These are phyloP conservation scores for Cercospora canescens DNA, from an alignment of 2,329 filamentous ascomycete genomes.

Conservation along the genomic window DNA sequence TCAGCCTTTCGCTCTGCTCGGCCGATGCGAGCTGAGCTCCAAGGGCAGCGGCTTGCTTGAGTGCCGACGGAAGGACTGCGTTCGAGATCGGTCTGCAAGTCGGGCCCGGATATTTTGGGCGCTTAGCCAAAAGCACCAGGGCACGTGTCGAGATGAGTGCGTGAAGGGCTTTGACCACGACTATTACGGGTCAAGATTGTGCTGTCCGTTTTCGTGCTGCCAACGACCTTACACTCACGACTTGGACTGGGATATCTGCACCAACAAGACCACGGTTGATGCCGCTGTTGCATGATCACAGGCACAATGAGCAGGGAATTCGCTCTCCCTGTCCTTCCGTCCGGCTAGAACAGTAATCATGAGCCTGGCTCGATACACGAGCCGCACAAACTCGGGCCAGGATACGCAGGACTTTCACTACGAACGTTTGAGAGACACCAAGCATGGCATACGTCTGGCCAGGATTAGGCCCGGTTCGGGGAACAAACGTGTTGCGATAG, in stretches of 20 bases:
- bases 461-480: slow-evolving; percentile 29
- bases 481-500: slow-evolving; percentile 28
- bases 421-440: slow-evolving; percentile 26
- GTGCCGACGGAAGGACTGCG: neutral
- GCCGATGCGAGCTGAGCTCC: neutral
- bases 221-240: neutral
- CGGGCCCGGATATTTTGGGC: neutral
- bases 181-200: neutral
- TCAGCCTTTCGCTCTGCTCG: neutral
- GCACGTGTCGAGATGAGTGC: neutral
- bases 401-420: slow-evolving; percentile 27
- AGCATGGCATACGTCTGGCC: slow-evolving; percentile 31
- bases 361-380: slow-evolving; percentile 29
- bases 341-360: slow-evolving; percentile 2
- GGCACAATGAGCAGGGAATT: neutral
- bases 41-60: slow-evolving; percentile 1
- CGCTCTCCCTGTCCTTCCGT: neutral
- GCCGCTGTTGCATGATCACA: neutral
- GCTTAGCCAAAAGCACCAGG: neutral
- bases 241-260: neutral
- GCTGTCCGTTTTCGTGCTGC: neutral
- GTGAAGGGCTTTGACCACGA: neutral
- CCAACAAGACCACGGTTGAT: neutral
- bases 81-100: neutral
- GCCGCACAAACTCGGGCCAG: slow-evolving; percentile 12